These are phyloP conservation scores for Moesziomyces aphidis DNA, from an alignment of 1,284 basidiomycete species.

Conservation along the genomic window DNA sequence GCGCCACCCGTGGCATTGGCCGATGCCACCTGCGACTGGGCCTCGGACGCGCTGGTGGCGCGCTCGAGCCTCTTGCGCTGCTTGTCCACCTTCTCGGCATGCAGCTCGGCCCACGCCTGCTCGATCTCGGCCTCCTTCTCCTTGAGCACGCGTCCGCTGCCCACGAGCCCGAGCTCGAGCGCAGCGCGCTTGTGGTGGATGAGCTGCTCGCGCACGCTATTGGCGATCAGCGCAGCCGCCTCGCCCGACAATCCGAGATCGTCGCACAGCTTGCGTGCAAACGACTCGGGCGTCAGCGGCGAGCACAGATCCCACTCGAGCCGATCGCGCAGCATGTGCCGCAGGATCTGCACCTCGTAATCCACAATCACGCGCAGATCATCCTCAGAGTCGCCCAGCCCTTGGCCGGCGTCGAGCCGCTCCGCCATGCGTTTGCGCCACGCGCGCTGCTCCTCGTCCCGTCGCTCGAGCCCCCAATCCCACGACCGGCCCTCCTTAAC, in stretches of 20 bases:
- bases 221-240: constrained; percentile 86
- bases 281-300: constrained; percentile 86
- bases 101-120: constrained; percentile 34
- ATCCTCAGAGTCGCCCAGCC: constrained; percentile 57
- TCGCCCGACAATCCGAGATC: constrained; percentile 91
- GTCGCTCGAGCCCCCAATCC: constrained; percentile 38
- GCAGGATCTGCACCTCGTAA: constrained; percentile 96
- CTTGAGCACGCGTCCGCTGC: constrained; percentile 63
- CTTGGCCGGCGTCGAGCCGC: constrained; percentile 25
- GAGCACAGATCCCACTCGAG: constrained; percentile 99
- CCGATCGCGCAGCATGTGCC: constrained; percentile 88
- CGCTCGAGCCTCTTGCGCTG: constrained; percentile 27
- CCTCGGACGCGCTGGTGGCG: constrained; percentile 8
- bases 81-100: constrained; percentile 69
- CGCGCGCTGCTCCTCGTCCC: constrained; percentile 16
- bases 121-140: constrained; percentile 55
- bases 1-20: constrained; percentile 15
- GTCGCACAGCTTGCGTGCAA: constrained; percentile 81
- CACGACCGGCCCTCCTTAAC: constrained; percentile 40
- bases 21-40: constrained; percentile 4
- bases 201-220: constrained; percentile 93
- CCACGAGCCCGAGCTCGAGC: constrained; percentile 89
- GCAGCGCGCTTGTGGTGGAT: constrained; percentile 92
- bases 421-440: constrained; percentile 41
- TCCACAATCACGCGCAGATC: constrained; percentile 64